A percentile compares a stretch with the other conserved stretches of the same genome.
Conservation (phyloP, 2,329 filamentous ascomycete genomes). For the Pseudocercospora macadamiae region DNA sequence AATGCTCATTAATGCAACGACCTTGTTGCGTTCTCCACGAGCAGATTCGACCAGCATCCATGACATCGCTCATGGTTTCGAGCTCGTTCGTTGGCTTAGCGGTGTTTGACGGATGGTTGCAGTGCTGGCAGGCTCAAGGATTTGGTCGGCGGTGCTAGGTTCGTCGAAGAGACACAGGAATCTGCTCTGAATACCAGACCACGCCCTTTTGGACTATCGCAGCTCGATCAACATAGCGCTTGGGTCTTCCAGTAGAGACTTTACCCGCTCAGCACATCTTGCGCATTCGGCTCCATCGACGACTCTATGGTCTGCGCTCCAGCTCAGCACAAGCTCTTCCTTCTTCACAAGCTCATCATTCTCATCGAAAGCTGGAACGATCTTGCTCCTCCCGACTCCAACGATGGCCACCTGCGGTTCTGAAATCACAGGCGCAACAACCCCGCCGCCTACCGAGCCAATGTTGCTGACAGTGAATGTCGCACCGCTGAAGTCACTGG, state of each 20-base stretch:
- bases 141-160: too few relatives aligned
- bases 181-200: too few relatives aligned
- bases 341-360: slow-evolving; percentile 66
- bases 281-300: slow-evolving; percentile 96
- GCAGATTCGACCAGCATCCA: too few relatives aligned
- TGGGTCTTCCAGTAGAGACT: slow-evolving; percentile 77
- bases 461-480: slow-evolving; percentile 98
- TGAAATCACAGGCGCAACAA: slow-evolving; percentile 88
- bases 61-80: too few relatives aligned
- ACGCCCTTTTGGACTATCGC: slow-evolving; percentile 61
- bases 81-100: too few relatives aligned
- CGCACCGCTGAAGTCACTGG: slow-evolving; percentile 76
- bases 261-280: slow-evolving; percentile 80
- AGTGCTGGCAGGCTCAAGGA: too few relatives aligned
- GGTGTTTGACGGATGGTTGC: too few relatives aligned
- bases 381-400: slow-evolving; percentile 79
- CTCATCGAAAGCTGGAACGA: slow-evolving; percentile 74
- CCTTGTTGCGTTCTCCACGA: too few relatives aligned
- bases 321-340: slow-evolving; percentile 88
- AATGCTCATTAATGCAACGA: too few relatives aligned
- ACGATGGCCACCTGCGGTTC: slow-evolving; percentile 90
- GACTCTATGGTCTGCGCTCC: slow-evolving; percentile 93
- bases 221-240: slow-evolving; percentile 85
- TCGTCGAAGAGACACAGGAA: too few relatives aligned
- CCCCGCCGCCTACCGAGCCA: slow-evolving; percentile 89